Percentiles rank a stretch among this genome's conserved stretches.
These are phyloP conservation scores for Microdochium bolleyi DNA, from an alignment of 2,329 filamentous ascomycete species.

Conservation along the genomic window DNA sequence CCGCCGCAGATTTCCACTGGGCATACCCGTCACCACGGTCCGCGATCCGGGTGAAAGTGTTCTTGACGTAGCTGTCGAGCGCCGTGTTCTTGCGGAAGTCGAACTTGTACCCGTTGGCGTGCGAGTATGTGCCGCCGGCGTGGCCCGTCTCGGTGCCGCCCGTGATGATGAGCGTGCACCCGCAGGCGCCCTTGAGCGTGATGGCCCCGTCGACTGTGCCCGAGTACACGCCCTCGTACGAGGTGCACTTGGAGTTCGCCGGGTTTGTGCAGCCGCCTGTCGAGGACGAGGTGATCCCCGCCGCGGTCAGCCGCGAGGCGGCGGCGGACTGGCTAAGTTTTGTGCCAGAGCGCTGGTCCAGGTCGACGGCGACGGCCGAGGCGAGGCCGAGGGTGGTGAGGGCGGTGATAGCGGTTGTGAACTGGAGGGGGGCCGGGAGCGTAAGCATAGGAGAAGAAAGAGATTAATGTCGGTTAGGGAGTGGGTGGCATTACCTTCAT, in stretches of 20 bases:
- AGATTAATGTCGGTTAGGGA: too few species aligned
- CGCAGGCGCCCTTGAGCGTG: conserved; percentile 14
- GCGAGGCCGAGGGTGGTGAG: background rate
- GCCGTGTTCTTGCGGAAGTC: conserved; percentile 11
- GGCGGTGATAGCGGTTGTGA: background rate
- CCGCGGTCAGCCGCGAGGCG: conserved; percentile 7
- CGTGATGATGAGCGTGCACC: conserved; percentile 10
- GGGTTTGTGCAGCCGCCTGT: conserved; percentile 12
- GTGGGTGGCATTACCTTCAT: too few species aligned
- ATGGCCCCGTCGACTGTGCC: conserved; percentile 14
- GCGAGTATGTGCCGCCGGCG: conserved; percentile 10
- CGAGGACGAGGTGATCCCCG: conserved; percentile 12
- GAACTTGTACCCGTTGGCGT: conserved; percentile 15
- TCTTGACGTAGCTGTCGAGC: conserved; percentile 11
- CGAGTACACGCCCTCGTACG: conserved; percentile 13
- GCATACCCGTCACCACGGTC: conserved; percentile 11
- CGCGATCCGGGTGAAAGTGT: conserved; percentile 11
- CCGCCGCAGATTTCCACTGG: conserved; percentile 13
- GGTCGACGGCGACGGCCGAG: background rate
- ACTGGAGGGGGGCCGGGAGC: background rate
- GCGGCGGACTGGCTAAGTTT: conserved; percentile 10
- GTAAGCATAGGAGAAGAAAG: background rate
- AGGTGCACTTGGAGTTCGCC: conserved; percentile 11
- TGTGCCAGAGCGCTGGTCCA: background rate
- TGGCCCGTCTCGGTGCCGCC: conserved; percentile 15